Evolutionary conservation across 2,329 filamentous ascomycete genomes (phyloP).

Genomic region (Hypomyces rosellus): DNA sequence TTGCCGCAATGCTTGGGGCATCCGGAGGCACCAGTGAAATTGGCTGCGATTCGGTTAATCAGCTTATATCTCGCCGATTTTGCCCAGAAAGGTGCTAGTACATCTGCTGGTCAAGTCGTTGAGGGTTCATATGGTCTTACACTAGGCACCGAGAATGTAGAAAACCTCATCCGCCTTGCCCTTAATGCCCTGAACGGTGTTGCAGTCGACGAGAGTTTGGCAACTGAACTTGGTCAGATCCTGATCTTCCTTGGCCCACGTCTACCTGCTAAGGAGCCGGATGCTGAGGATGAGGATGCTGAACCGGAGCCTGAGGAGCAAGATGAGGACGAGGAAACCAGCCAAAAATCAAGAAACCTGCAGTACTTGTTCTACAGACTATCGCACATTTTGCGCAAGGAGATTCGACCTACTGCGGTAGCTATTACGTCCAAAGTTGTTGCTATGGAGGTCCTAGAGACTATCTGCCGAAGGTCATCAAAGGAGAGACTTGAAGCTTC

Average conservation of each 20-base stretch:
- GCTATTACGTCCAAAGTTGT: slow-evolving; percentile 69
- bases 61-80: slow-evolving; percentile 77
- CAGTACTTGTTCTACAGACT: slow-evolving; percentile 74
- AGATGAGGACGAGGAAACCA: slow-evolving; percentile 37
- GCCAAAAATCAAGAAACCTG: slow-evolving; percentile 39
- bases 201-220: slow-evolving; percentile 67
- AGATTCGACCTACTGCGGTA: slow-evolving; percentile 56
- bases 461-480: slow-evolving; percentile 58
- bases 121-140: slow-evolving; percentile 64
- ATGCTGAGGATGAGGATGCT: slow-evolving; percentile 32
- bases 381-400: slow-evolving; percentile 71
- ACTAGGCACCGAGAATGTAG: slow-evolving; percentile 59
- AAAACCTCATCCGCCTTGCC: slow-evolving; percentile 46
- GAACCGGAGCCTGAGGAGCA: slow-evolving; percentile 38
- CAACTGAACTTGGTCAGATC: slow-evolving; percentile 71
- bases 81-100: slow-evolving; percentile 52
- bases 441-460: slow-evolving; percentile 66
- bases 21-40: slow-evolving; percentile 66
- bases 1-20: slow-evolving; percentile 66
- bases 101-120: slow-evolving; percentile 49
- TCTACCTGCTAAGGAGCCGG: slow-evolving; percentile 33
- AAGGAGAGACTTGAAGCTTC: slow-evolving; percentile 52
- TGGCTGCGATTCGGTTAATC: slow-evolving; percentile 67
- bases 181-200: slow-evolving; percentile 52
- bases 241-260: slow-evolving; percentile 70